These are phyloP conservation scores for Leishmania braziliensis DNA, from an alignment of 208 protist species.

Conservation along the genomic window DNA sequence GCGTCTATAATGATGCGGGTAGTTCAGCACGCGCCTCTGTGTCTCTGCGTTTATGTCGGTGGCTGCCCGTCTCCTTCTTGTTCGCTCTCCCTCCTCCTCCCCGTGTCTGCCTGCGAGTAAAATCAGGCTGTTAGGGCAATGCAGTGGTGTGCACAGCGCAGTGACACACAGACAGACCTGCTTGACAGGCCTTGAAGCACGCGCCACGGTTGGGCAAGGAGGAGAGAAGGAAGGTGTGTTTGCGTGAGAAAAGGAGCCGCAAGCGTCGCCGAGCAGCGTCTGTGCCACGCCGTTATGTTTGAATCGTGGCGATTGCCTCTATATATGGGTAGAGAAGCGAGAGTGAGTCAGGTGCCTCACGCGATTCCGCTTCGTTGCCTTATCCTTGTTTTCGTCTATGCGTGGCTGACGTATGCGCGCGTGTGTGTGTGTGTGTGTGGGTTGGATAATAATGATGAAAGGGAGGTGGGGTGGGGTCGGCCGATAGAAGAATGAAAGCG, in stretches of 20 bases:
- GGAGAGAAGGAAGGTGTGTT: not conserved
- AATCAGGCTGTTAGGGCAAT: not conserved
- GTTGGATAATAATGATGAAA: not conserved
- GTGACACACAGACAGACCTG: not conserved
- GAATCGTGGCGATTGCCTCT: not conserved
- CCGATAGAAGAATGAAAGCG: not conserved
- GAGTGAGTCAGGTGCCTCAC: not conserved
- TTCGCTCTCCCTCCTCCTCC: not conserved
- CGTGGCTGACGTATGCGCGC: not conserved
- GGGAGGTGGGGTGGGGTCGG: not conserved
- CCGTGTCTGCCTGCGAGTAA: not conserved
- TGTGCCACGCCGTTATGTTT: not conserved
- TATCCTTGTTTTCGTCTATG: not conserved
- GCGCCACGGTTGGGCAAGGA: not conserved
- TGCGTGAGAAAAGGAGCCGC: not conserved
- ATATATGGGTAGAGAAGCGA: not conserved
- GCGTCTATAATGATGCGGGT: not conserved
- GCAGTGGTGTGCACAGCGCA: not conserved
- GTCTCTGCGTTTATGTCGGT: not conserved
- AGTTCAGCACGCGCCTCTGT: too few relatives aligned
- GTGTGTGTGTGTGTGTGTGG: slow-evolving; percentile 8
- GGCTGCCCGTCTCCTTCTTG: not conserved
- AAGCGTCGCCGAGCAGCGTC: not conserved
- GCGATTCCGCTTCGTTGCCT: not conserved
- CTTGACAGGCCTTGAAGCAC: not conserved